Base-by-base conservation (phyloP, 441 rosid genomes). In the Adansonia gregorii region DNA sequence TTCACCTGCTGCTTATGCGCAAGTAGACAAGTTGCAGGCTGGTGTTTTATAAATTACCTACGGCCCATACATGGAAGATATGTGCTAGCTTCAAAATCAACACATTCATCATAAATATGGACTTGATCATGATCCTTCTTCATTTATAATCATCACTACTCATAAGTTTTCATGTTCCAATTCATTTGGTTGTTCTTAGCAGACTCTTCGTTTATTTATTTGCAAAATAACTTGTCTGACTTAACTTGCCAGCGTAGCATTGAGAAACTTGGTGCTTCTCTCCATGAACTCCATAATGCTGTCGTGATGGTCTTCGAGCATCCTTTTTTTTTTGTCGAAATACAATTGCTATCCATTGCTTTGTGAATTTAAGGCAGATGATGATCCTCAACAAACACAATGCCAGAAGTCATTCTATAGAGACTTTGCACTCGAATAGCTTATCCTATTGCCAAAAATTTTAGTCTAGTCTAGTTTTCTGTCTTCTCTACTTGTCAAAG, bases 311-410 rank as follows among this genome's bases (percentile, higher is more conserved):
- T 24, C 67, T 20, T 9, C 46, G 11, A 31, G 49, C 45, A 31
- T 31, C 39, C 75, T 41, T 74, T 75, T 27, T 22, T 27, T 51
- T 69, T 58, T 22, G 14, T 49, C 3, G 45, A 20, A 61, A 76
- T 24, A 72, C 63, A 27, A 52, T 48, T 65, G 56, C 51, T 20
- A 71, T 64, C 76, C 14, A 35, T 9, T 41, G 56, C 73, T 15
- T 59, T 67, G 83, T 14, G 68, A 80, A 80, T 8, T 80, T 49
- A 72, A 76, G 64, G 78, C 71, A 65, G 79, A 6, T 20, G 61
- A 55, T 55, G 60, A 72, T 59, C 41, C 56, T 43, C 14, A 39
- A 49, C 56, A 35, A 54, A 55, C 68, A 72, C 73, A 55, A 5
- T 41, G 14, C 27, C 71, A 66, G 71, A 66, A 59, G 43, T n/a